Base-by-base conservation (phyloP, 805 yeast genomes). In the Wickerhamia fluorescens region DNA sequence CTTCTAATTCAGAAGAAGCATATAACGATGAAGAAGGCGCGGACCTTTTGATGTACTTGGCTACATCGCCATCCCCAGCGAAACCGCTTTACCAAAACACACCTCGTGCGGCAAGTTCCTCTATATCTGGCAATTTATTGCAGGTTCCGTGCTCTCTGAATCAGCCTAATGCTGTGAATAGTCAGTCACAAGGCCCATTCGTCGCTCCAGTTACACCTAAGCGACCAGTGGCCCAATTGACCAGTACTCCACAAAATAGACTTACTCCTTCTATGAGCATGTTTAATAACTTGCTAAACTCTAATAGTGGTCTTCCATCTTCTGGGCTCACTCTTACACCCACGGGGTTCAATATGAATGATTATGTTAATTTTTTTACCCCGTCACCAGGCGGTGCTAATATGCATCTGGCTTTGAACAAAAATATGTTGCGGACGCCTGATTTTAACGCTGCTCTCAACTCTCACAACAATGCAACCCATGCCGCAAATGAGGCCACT, bases 31-130 rank as follows among this genome's bases (percentile, higher is more conserved):
- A 56, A 19, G 92, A 82, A 53, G 95, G 94, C 9, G 95, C 94
- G 1, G 89, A 80, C 49, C 57, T 85, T 36, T 66, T 85, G 37
- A 71, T 85, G 73, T 85, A 73, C 52, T 61, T 85, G 41, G 94
- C 95, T 2, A 80, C 88, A 5, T 81, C 92, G 6, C 95, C 95
- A 2, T 73, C 83, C 0, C 82, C 82, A 1, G 73, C 74, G 31
- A 61, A 61, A 31, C 61, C 64, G 9, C 42, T 43, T 29, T 49
- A 43, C 33, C 47, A 47, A 7, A 45, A 44, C 35, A 58, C 66
- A 3, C 65, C 68, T 6, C 47, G 58, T 15, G 37, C 35, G 16
- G 34, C 22, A 24, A 18, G 25, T 6, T 33, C 20, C 24, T 17
- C 28, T 14, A 21, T 15, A 22, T 26, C 3, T 22, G 15, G 19